A percentile compares a stretch with the other conserved stretches of the same genome.
Conservation (phyloP, 768 basidiomycete genomes). For the Serendipita sp. region DNA sequence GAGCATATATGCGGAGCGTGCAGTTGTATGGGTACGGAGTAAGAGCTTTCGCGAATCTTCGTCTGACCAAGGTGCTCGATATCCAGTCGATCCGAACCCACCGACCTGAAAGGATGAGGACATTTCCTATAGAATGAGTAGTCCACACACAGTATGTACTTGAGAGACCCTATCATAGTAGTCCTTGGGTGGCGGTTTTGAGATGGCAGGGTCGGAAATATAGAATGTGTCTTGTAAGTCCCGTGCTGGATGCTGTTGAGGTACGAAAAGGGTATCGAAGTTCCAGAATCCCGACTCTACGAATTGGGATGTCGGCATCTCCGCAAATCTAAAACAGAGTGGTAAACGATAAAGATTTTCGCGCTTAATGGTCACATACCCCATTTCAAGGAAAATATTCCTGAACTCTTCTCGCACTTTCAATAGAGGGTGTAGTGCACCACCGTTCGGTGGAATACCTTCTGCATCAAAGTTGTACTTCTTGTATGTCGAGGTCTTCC, state of each 20-base stretch:
- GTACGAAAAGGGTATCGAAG: constrained; percentile 95
- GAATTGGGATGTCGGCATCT: constrained; percentile 93
- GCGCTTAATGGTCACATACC: constrained; percentile 33
- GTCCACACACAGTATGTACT: constrained; percentile 41
- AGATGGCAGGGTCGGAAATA: constrained; percentile 77
- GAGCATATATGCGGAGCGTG: constrained; percentile 84
- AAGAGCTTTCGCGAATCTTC: constrained; percentile 86
- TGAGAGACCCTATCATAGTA: constrained; percentile 76
- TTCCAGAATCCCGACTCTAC: constrained; percentile 99
- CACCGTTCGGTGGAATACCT: constrained; percentile 74
- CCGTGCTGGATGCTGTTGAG: constrained; percentile 96
- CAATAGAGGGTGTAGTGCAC: constrained; percentile 86
- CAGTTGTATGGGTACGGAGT: constrained; percentile 92
- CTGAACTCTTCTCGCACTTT: constrained; percentile 97
- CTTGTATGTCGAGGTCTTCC: constrained; percentile 89
- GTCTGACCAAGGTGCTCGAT: constrained; percentile 88
- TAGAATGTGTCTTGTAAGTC: constrained; percentile 99
- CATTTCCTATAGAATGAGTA: not conserved
- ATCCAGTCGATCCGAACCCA: constrained; percentile 85
- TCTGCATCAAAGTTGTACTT: constrained; percentile 99
- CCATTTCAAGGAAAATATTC: constrained; percentile 98
- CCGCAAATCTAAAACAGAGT: constrained; percentile 57
- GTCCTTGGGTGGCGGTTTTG: constrained; percentile 56
- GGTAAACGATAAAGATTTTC: not conserved
- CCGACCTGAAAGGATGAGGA: constrained; percentile 31